Conservation (phyloP, 345 rosid genomes). For the Clarkia xantiana region DNA sequence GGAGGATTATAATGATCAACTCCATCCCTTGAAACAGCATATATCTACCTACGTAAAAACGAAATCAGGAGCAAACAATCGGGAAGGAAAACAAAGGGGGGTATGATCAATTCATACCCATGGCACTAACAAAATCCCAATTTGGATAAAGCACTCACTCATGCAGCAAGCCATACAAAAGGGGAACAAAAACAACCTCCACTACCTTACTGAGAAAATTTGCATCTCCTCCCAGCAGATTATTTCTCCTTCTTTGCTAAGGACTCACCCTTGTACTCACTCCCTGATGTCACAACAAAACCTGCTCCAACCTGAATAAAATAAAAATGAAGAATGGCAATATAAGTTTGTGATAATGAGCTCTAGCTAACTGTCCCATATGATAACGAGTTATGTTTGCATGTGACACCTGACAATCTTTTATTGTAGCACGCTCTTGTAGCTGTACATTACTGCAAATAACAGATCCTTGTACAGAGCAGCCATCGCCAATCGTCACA, state of each 20-base stretch:
- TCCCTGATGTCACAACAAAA: slow-evolving; percentile 48
- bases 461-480: slow-evolving; percentile 85
- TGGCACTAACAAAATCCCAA: slow-evolving; percentile 1
- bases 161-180: no score
- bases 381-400: not conserved
- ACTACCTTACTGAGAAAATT: not conserved
- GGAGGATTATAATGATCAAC: no score
- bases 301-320: slow-evolving; percentile 64
- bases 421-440: slow-evolving; percentile 70
- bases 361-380: not conserved
- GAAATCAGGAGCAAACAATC: not conserved
- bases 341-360: no score
- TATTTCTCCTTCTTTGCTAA: slow-evolving; percentile 56
- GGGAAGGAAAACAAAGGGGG: slow-evolving; percentile 4
- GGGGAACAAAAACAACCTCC: not conserved
- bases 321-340: not conserved
- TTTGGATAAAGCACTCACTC: not conserved
- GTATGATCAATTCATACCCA: not conserved
- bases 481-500: slow-evolving; percentile 79
- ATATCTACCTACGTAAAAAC: not conserved
- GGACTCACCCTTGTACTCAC: slow-evolving; percentile 79
- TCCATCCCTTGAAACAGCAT: slow-evolving; percentile 1
- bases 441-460: slow-evolving; percentile 85
- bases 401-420: slow-evolving; percentile 68
- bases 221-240: slow-evolving; percentile 1